Evolutionary conservation across 768 basidiomycete genomes (phyloP), one percentile per base, ranked within the genome.

Genomic region (Podaxis carcinomalis): DNA sequence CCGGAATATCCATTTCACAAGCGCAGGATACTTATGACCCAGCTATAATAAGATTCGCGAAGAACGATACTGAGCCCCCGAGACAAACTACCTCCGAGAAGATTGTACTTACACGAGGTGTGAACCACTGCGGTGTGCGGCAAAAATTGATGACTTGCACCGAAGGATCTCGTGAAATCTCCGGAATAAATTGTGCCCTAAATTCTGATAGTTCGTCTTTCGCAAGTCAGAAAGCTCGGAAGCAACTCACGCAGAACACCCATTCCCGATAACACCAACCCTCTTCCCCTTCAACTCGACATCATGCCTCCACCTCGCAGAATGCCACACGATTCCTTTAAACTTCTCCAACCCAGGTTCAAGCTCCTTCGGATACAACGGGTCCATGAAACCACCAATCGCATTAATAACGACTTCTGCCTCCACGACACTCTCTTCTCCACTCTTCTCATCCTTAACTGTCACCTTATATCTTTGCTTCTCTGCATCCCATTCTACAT

Each of bases 211-310:
- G 57, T 27, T 16, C 21, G 14, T 23, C 23, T 46, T 7, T 40
- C 6, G 19, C 39, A n/a, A 63, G 61, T 44, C 42, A 3, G 44
- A 27, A 51, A 57, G 46, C 61, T 60, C 65, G 63, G 25, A 64
- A 62, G 25, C 14, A 37, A 75, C 78, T 65, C 66, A 85, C 78
- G 79, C 85, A 44, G 82, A 84, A 63, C 81, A 85, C 3, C 84
- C 86, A 66, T 86, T 86, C 40, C 86, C 86, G 66, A 87, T 80
- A 13, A 88, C 80, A 0, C 81, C 85, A 5, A 89, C 78, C 27
- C 76, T 73, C 69, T 84, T 85, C 1, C 79, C 80, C 60, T 72
- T 72, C 58, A 87, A 67, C 47, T 76, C 67, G 16, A 87, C 77
- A 65, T 81, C 81, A 52, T 84, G 81, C 49, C 77, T 71, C 87